Conservation (phyloP, 805 yeast genomes). For the Brettanomyces bruxellensis region DNA sequence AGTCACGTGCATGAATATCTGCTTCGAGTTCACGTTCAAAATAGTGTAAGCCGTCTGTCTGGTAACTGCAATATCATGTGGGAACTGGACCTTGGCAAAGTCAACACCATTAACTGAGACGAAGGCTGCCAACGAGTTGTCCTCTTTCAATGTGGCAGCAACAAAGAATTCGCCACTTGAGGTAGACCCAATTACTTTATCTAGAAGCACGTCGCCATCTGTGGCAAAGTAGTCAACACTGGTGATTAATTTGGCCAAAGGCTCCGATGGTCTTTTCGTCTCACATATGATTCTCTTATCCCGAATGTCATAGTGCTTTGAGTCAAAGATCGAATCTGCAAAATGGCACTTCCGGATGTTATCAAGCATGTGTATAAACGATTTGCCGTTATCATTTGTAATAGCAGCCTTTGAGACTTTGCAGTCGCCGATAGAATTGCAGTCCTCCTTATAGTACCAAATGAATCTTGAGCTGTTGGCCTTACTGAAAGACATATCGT, state of each 20-base stretch:
- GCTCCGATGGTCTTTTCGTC: slow-evolving; percentile 25
- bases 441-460: slow-evolving; percentile 56
- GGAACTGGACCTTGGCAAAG: slow-evolving; percentile 77
- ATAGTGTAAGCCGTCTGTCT: slow-evolving; percentile 70
- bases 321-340: slow-evolving; percentile 44
- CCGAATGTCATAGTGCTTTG: slow-evolving; percentile 18
- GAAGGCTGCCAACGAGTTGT: slow-evolving; percentile 50
- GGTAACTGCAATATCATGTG: slow-evolving; percentile 51
- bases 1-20: slow-evolving; percentile 79
- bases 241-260: slow-evolving; percentile 26
- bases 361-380: slow-evolving; percentile 46
- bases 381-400: slow-evolving; percentile 59
- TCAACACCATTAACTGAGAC: slow-evolving; percentile 71
- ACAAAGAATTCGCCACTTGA: slow-evolving; percentile 62
- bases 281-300: slow-evolving; percentile 60
- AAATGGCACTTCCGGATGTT: slow-evolving; percentile 58
- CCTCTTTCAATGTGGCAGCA: slow-evolving; percentile 52
- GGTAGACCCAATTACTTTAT: slow-evolving; percentile 64
- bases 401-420: slow-evolving; percentile 41
- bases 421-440: slow-evolving; percentile 44
- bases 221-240: slow-evolving; percentile 44
- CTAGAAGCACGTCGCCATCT: slow-evolving; percentile 34
- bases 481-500: slow-evolving; percentile 53
- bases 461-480: slow-evolving; percentile 49
- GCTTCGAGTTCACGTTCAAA: slow-evolving; percentile 59